These are phyloP conservation scores for Lanmaoa rubissima DNA, from an alignment of 768 basidiomycete genomes.

Conservation along the genomic window DNA sequence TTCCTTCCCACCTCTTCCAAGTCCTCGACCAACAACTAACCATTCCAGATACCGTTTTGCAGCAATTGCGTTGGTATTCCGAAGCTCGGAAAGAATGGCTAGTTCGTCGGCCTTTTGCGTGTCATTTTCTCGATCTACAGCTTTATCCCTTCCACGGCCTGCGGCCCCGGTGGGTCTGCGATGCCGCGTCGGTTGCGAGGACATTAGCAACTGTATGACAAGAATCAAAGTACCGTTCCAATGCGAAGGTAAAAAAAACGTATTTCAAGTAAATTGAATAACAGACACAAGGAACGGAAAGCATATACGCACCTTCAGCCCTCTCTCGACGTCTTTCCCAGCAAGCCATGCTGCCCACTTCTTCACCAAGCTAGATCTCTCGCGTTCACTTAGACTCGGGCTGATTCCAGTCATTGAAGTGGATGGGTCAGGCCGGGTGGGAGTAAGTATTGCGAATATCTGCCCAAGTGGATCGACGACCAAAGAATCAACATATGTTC, in stretches of 20 bases:
- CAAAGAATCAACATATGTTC: conserved; percentile 21
- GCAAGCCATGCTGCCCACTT: conserved; percentile 83
- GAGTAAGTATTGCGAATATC: conserved; percentile 27
- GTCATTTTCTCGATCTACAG: conserved; percentile 23
- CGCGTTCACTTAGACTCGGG: conserved; percentile 17
- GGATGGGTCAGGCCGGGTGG: conserved; percentile 8
- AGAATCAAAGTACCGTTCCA: not conserved
- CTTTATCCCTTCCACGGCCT: conserved; percentile 22
- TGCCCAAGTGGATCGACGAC: conserved; percentile 28
- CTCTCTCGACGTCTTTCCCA: conserved; percentile 63
- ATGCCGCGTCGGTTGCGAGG: conserved; percentile 15
- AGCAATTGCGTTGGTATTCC: conserved; percentile 35
- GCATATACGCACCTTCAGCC: conserved; percentile 54
- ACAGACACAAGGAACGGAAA: not conserved
- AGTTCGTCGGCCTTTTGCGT: conserved; percentile 25
- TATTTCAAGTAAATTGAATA: not conserved
- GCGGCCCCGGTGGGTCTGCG: conserved; percentile 20
- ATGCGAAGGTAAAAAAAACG: not conserved
- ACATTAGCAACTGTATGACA: conserved; percentile 21
- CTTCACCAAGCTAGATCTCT: conserved; percentile 60
- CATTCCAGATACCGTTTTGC: conserved; percentile 78
- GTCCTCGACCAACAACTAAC: conserved; percentile 65
- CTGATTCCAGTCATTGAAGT: not conserved
- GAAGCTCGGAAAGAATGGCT: conserved; percentile 29
- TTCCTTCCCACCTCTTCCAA: conserved; percentile 25